Evolutionary conservation across 441 rosid species (phyloP).

Genomic region (Croton setiger): DNA sequence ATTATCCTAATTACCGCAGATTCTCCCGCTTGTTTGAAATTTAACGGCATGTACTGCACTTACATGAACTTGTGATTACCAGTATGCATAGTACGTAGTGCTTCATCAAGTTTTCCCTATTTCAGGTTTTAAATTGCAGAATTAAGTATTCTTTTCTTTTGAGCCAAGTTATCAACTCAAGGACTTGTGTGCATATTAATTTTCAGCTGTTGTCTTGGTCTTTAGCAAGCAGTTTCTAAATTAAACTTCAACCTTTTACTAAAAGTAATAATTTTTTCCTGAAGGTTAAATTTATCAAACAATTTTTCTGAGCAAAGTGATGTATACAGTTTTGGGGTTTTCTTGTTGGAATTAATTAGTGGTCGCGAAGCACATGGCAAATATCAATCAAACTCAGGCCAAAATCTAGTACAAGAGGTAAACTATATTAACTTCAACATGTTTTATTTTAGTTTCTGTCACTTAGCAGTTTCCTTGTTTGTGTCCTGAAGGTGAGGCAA

Average conservation of each 20-base stretch:
- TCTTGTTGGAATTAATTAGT: constrained; percentile 40
- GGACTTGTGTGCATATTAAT: neutral
- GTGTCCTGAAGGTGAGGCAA: constrained; percentile 26
- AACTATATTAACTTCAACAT: too few relatives aligned
- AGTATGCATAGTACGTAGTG: too few relatives aligned
- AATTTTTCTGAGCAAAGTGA: constrained; percentile 32
- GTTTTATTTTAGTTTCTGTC: too few relatives aligned
- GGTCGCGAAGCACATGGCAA: constrained; percentile 33
- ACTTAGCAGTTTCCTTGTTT: neutral
- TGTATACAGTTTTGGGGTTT: constrained; percentile 47
- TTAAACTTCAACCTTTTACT: neutral
- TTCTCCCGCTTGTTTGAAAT: too few relatives aligned
- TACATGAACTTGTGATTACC: too few relatives aligned
- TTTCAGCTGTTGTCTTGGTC: neutral
- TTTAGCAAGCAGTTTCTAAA: neutral
- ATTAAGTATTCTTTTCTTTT: neutral
- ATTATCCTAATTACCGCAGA: too few relatives aligned
- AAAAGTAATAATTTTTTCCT: constrained; percentile 1
- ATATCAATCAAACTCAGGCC: constrained; percentile 15
- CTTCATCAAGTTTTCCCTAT: too few relatives aligned
- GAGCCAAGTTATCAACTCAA: neutral
- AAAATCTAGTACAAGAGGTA: constrained; percentile 35
- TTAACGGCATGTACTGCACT: too few relatives aligned
- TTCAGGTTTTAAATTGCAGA: neutral
- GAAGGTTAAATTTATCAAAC: constrained; percentile 31